phyloP scores from a whole-genome alignment of 2,329 filamentous ascomycete species.

The Sarocladium brachiariae region DNA sequence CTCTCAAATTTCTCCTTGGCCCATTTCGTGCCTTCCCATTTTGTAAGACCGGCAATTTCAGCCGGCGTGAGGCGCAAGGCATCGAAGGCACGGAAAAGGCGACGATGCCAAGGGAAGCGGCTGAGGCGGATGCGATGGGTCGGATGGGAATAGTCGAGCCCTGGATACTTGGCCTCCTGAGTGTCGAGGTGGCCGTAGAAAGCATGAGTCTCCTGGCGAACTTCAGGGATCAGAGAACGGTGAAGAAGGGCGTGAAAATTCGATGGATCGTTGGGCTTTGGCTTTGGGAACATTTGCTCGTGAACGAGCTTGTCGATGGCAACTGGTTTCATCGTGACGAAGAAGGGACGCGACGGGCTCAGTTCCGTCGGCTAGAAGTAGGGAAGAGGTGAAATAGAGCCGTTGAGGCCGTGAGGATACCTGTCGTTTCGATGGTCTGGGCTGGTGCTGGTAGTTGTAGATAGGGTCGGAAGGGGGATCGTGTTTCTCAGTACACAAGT shows the following conservation, averaged over 20 bases:
- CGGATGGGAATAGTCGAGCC: constrained; percentile 67
- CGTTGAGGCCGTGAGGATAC: neutral
- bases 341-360: neutral
- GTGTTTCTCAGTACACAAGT: neutral
- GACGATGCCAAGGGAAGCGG: constrained; percentile 69
- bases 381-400: neutral
- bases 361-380: neutral
- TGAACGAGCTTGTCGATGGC: constrained; percentile 68
- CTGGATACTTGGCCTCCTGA: constrained; percentile 74
- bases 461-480: no score
- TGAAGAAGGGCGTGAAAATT: constrained; percentile 66
- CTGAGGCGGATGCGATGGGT: constrained; percentile 72
- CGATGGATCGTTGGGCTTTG: constrained; percentile 59
- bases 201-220: constrained; percentile 69
- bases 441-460: no score
- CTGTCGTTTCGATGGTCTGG: no score
- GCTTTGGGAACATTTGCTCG: constrained; percentile 64
- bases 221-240: constrained; percentile 66
- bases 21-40: constrained; percentile 81
- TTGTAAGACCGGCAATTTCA: constrained; percentile 66
- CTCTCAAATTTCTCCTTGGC: constrained; percentile 73
- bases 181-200: constrained; percentile 77
- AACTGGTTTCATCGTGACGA: constrained; percentile 60
- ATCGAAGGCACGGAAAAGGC: constrained; percentile 72
- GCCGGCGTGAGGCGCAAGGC: constrained; percentile 57